phyloP scores from a whole-genome alignment of 164 flowering plant genomes.

The Umbellularia californica region DNA sequence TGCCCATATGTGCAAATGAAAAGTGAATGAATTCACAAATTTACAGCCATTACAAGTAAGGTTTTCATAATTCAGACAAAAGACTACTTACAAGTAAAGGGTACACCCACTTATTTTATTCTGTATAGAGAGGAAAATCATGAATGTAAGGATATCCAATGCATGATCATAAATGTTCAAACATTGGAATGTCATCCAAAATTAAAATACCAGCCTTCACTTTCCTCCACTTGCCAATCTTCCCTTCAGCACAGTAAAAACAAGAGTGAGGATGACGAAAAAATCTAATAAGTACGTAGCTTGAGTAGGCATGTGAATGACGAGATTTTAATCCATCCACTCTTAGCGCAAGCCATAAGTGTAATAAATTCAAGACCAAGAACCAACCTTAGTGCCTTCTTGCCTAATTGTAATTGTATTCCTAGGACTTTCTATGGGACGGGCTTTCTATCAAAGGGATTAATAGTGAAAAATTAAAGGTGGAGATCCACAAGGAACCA shows the following conservation, averaged over 20 bases:
- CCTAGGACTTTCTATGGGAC: no score
- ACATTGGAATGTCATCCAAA: neutral
- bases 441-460: no score
- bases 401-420: no score
- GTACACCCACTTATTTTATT: neutral
- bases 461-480: no score
- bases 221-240: neutral
- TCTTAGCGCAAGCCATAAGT: neutral
- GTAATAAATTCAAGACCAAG: no score
- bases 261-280: neutral
- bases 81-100: neutral
- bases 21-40: no score
- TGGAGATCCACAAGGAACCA: no score
- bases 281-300: neutral
- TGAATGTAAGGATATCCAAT: neutral
- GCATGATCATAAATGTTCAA: neutral
- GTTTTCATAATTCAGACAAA: neutral
- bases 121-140: neutral
- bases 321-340: no score
- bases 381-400: no score
- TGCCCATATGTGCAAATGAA: no score
- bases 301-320: no score
- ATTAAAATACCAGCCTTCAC: neutral
- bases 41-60: neutral
- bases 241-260: neutral